A percentile compares a stretch with the other conserved stretches of the same genome.
These are phyloP conservation scores for Tricholoma sp. DNA, from an alignment of 768 basidiomycete species.

Conservation along the genomic window DNA sequence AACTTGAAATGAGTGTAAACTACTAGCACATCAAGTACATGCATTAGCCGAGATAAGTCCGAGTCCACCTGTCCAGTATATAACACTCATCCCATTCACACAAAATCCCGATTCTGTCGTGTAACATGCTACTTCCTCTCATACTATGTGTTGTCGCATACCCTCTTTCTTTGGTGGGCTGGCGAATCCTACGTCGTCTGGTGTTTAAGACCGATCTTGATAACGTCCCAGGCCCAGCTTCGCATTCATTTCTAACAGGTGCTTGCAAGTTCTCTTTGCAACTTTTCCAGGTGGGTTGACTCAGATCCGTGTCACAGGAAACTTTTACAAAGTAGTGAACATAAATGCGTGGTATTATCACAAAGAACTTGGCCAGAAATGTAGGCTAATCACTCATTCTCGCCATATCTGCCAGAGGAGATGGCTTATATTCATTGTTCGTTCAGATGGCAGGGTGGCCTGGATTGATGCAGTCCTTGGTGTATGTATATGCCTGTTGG, in stretches of 20 bases:
- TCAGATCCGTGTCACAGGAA: not conserved
- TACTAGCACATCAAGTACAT: no score
- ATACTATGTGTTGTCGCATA: conserved; percentile 1
- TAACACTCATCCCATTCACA: no score
- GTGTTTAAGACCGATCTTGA: conserved; percentile 22
- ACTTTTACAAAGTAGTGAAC: not conserved
- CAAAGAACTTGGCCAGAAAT: not conserved
- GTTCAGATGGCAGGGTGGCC: conserved; percentile 14
- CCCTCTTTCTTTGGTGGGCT: conserved; percentile 8
- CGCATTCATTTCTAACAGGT: conserved; percentile 28
- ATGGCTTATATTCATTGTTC: not conserved
- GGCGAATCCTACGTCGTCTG: conserved; percentile 14
- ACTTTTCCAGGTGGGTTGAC: not conserved
- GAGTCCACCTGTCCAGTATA: no score
- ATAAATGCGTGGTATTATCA: not conserved
- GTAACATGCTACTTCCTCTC: conserved; percentile 4
- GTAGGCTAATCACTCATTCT: not conserved
- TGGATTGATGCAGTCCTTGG: conserved; percentile 15
- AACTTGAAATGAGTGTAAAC: no score
- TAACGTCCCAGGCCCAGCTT: conserved; percentile 30
- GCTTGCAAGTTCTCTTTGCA: not conserved
- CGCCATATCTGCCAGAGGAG: not conserved
- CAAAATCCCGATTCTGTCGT: no score
- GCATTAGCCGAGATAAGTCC: no score
- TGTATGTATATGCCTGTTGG: conserved; percentile 1